phyloP scores from a whole-genome alignment of 257 asterid species.

The Forsythia viridissima region DNA sequence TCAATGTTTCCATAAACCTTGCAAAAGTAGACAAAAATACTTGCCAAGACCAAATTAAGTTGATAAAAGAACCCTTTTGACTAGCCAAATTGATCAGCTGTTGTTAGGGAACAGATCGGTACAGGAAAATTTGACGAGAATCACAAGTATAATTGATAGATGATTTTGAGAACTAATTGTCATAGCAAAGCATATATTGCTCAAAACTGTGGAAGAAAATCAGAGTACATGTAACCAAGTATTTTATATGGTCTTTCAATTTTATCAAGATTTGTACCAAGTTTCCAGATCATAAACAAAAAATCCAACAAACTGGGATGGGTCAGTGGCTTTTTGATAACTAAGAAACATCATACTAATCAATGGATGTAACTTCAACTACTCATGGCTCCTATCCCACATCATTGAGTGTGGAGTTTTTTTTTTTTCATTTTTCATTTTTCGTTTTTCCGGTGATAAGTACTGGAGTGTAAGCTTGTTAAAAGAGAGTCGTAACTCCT shows the following conservation, averaged over 20 bases:
- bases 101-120: background rate
- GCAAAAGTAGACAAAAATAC: background rate
- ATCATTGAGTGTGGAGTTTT: background rate
- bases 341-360: background rate
- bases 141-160: background rate
- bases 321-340: background rate
- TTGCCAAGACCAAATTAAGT: background rate
- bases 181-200: background rate
- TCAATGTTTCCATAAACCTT: too few relatives aligned
- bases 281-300: background rate
- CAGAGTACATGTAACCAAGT: background rate
- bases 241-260: background rate
- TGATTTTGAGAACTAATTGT: background rate
- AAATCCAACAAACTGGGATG: background rate
- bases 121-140: background rate
- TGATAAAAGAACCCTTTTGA: background rate
- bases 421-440: too few relatives aligned
- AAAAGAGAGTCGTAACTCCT: background rate
- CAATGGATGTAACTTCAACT: background rate
- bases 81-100: background rate
- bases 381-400: background rate
- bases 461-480: background rate
- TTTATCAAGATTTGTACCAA: too few relatives aligned
- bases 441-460: background rate
- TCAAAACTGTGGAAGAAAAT: background rate